Percentiles rank a stretch among this genome's conserved stretches.
Conservation (phyloP, 371 early-diverging fungal species). For the Smittium mucronatum region DNA sequence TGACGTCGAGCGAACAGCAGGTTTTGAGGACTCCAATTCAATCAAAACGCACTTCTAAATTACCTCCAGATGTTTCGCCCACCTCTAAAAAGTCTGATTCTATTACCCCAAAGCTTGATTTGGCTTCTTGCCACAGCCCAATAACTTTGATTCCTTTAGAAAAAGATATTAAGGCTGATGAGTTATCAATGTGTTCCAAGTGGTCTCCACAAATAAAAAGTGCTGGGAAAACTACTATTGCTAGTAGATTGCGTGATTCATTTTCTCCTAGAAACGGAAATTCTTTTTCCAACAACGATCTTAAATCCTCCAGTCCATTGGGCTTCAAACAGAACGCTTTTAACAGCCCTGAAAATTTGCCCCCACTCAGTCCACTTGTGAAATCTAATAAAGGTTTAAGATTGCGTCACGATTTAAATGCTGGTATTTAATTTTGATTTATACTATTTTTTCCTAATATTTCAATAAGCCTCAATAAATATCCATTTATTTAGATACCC, state of each 20-base stretch:
- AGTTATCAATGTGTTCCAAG: neutral
- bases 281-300: neutral
- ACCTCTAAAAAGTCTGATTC: neutral
- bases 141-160: neutral
- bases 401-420: neutral
- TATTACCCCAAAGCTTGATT: neutral
- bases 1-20: neutral
- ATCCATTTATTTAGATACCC: conserved; percentile 16
- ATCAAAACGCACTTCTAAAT: neutral
- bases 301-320: neutral
- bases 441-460: neutral
- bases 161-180: neutral
- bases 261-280: neutral
- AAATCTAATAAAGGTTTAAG: conserved; percentile 15
- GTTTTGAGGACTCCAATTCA: neutral
- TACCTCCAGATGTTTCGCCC: neutral
- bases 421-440: neutral
- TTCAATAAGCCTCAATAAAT: no score
- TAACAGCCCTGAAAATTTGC: conserved; percentile 30
- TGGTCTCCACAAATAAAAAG: neutral
- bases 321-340: neutral
- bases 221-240: neutral
- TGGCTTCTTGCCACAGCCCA: neutral
- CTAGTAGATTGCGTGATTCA: neutral
- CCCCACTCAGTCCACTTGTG: conserved; percentile 33